These are phyloP conservation scores for Crepidotus variabilis DNA, from an alignment of 768 basidiomycete species.

Conservation along the genomic window DNA sequence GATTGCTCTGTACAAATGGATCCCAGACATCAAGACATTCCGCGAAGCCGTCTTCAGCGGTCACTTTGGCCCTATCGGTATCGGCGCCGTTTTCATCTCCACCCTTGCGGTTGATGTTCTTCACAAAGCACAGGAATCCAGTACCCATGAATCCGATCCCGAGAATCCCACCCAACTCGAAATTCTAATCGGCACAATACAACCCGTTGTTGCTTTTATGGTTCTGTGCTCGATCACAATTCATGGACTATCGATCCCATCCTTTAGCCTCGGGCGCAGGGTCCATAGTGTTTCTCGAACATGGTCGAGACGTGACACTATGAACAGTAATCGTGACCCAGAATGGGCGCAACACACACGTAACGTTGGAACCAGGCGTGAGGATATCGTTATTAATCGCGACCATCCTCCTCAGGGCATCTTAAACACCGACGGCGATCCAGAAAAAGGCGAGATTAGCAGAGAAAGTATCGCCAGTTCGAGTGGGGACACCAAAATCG, in stretches of 20 bases:
- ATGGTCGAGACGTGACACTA: constrained; percentile 72
- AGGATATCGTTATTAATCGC: constrained; percentile 8
- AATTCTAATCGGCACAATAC: constrained; percentile 69
- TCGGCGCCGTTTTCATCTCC: constrained; percentile 91
- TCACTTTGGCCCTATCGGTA: constrained; percentile 89
- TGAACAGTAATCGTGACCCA: constrained; percentile 31
- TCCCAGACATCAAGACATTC: constrained; percentile 94
- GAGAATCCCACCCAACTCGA: constrained; percentile 41
- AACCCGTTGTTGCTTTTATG: constrained; percentile 94
- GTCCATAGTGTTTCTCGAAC: constrained; percentile 91
- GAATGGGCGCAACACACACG: constrained; percentile 84
- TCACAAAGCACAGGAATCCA: constrained; percentile 34
- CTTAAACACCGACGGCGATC: not conserved
- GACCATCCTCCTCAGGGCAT: not conserved
- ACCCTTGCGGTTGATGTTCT: constrained; percentile 71
- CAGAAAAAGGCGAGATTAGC: not conserved
- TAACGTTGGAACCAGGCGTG: constrained; percentile 35
- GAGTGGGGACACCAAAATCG: not conserved
- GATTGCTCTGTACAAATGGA: constrained; percentile 82
- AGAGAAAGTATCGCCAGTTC: not conserved
- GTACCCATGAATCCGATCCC: constrained; percentile 23
- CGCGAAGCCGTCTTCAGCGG: constrained; percentile 93
- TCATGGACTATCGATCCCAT: constrained; percentile 90
- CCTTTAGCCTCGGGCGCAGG: constrained; percentile 86
- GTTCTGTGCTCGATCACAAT: constrained; percentile 87